These are phyloP conservation scores for Canna indica DNA, from an alignment of 176 grass and related monocot species.

Conservation along the genomic window DNA sequence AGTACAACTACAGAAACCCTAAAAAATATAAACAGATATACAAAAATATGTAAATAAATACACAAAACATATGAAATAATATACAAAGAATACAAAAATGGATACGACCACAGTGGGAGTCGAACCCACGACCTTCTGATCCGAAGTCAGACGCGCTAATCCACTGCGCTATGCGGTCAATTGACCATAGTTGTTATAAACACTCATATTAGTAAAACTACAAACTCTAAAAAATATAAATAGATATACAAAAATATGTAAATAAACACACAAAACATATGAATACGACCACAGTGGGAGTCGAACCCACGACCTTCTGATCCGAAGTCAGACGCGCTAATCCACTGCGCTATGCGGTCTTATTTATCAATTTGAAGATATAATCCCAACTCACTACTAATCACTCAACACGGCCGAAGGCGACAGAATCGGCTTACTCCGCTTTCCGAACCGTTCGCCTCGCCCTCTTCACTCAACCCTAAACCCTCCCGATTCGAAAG, in stretches of 20 bases:
- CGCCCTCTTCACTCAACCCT: neutral
- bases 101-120: conserved; percentile 77
- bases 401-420: too few species aligned
- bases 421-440: too few species aligned
- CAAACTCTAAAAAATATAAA: neutral
- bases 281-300: conserved; percentile 80
- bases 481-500: neutral
- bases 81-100: too few species aligned
- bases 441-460: neutral
- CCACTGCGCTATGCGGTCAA: conserved; percentile 96
- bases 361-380: too few species aligned
- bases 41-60: neutral
- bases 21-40: neutral
- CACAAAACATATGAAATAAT: too few species aligned
- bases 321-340: conserved; percentile 99
- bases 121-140: conserved; percentile 99
- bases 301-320: conserved; percentile 99
- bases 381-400: too few species aligned
- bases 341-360: conserved; percentile 99
- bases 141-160: conserved; percentile 99
- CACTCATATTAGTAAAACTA: too few species aligned
- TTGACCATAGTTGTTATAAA: too few species aligned
- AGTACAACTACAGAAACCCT: neutral
- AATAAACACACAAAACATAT: neutral
- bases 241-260: neutral